Evolutionary conservation across 805 yeast genomes (phyloP), one percentile per base, ranked within the genome.

Genomic region (Pichia exigua): DNA sequence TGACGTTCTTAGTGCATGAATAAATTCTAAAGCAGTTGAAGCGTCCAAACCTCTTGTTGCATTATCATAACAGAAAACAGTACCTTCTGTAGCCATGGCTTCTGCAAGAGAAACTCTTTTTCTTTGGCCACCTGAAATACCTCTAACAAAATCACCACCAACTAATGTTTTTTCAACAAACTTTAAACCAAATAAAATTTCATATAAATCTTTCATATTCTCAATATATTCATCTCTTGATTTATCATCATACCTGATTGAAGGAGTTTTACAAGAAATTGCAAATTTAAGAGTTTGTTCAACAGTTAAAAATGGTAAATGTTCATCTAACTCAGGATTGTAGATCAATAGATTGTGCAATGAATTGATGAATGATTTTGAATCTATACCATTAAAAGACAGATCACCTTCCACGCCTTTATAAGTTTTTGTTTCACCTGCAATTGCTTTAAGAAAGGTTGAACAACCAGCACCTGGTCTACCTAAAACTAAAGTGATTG

Each of bases 121-220:
- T 59, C 87, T 70, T 68, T 82, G 85, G 68, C 87, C 87, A 61
- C 87, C 87, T 38, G 86, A 81, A 45, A 82, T 80, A 66, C 87
- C 87, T 65, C 86, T 73, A 18, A 82, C 79, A 51, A 76, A 78
- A 63, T 82, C 87, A 58, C 78, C 76, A 63, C 87, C 87, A 48
- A 82, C 87, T 47, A 79, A 73, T 21, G 88, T 82, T 55, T 79
- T 72, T 54, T 76, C 73, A 13, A 84, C 80, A 63, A 82, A 85
- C 45, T 75, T 71, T 57, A 81, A 68, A 53, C 85, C 85, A 60
- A 74, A 78, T 20, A 78, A 72, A 13, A 82, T 79, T 51, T 76
- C 73, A 52, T 73, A 67, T 20, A 80, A 59, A 52, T 80, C 79
- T 50, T 76, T 73, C 47, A 71, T 61, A 30, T 65, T 66, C 59